Conservation (phyloP, 805 yeast species). For the Yarrowia osloensis region DNA sequence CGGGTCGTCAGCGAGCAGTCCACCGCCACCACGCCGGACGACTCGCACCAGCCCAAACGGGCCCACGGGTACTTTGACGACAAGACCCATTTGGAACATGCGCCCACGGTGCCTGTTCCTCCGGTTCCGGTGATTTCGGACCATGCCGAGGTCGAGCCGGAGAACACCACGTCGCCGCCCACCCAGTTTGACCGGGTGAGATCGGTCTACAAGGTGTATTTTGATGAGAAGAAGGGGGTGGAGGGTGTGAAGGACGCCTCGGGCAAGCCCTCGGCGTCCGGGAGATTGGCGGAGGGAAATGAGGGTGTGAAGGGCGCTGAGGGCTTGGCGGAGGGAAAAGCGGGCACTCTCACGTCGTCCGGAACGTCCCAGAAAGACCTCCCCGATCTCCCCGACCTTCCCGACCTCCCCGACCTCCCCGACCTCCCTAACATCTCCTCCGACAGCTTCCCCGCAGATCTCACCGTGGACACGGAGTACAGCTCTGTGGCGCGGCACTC, state of each 20-base stretch:
- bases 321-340: background rate
- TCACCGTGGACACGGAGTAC: constrained; percentile 8
- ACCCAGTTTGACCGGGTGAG: constrained; percentile 38
- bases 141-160: background rate
- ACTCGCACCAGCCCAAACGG: background rate
- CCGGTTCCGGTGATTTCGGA: background rate
- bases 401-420: constrained; percentile 1
- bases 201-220: constrained; percentile 39
- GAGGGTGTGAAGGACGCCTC: too few relatives aligned
- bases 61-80: background rate
- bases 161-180: constrained; percentile 9
- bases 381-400: background rate
- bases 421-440: background rate
- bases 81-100: background rate
- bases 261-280: too few relatives aligned
- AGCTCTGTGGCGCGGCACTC: background rate
- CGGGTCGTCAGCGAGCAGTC: background rate
- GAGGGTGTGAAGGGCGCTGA: too few relatives aligned
- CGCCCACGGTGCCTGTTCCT: background rate
- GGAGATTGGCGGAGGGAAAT: too few relatives aligned
- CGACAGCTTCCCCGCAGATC: constrained; percentile 21
- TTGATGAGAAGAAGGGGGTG: constrained; percentile 20
- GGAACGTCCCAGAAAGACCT: constrained; percentile 6
- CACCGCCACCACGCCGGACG: background rate
- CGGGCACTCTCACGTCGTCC: background rate